Base-by-base conservation (phyloP, 2,329 filamentous ascomycete genomes). In the Lecanicillium sp. region DNA sequence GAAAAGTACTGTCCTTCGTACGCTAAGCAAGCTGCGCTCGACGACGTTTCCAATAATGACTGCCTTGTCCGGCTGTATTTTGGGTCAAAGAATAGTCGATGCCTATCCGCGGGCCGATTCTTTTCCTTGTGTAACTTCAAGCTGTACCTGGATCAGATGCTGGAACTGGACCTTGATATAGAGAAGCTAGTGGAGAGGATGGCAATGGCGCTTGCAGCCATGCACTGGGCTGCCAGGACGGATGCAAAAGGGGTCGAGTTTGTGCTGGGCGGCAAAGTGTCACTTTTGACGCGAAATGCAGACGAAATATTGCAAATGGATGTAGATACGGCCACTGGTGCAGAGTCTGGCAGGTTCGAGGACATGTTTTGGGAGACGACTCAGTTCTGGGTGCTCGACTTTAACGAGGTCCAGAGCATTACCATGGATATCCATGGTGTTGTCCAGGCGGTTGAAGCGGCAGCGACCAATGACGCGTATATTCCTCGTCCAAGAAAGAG, bases 231-330 rank as follows among this genome's bases (percentile, higher is more conserved):
- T 0, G 57, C 55, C 0, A 43, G 35, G 9, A 50, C 45, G 0
- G 55, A 62, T 17, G 58, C 49, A 0, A 43, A 47, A 4, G 57
- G 55, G 14, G 48, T 62, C 1, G 51, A 62, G 30, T 61, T 61
- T 34, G 54, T 53, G 2, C 36, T 61, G 7, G 56, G 54, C 0
- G 49, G 47, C 29, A 44, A 49, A 5, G 22, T 42, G 2, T 11
- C 30, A 11, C n/a, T 32, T 9, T 25, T 9, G 13, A 9, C 16
- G 37, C 34, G 14, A 12, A 38, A 28, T 7, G 22, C 22, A 11
- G 11, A 6, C 7, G 22, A 25, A 11, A 25, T 25, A 7, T 6
- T 25, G 22, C 6, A 25, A 11, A 25, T 25, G 22, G 7, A 6
- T 11, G 22, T 7, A 11, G 11, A 25, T 11, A 25, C 22, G 22